Evolutionary conservation across 1,284 basidiomycete species (phyloP), one percentile per base, ranked within the genome.

Genomic region (Phaffia rhodozyma): DNA sequence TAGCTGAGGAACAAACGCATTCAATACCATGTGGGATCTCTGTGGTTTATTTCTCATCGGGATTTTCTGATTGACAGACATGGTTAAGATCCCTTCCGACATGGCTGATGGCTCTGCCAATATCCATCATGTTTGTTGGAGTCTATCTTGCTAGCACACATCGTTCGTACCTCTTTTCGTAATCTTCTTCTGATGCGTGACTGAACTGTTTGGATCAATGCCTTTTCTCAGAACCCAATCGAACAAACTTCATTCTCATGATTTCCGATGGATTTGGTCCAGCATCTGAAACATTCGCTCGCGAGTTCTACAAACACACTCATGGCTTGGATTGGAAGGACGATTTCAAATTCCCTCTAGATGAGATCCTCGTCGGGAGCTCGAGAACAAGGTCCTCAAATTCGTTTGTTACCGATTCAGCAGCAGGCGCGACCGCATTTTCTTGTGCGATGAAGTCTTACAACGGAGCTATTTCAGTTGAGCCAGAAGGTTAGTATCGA

Each of bases 341-440:
- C 38, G 62, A 59, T 34, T 53, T 53, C 32, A 64, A 70, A 60
- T 65, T 74, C 30, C 69, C 72, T 4, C 68, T 72, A 18, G 73
- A 74, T 67, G 70, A 70, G 51, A 58, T 70, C 47, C 69, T 71
- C 9, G 69, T 74, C 51, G 73, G 73, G 49, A 68, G 38, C 13
- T 43, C 38, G 13, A 43, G 38, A 21, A 73, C 73, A 5, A 66
- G 73, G 9, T 68, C 73, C 1, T 70, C 70, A 60, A 66, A 73
- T 63, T 71, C 70, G 30, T 68, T 73, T 43, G 72, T 75, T n/a
- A 74, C 73, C 50, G 73, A 75, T 67, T 72, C 70, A n/a, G 72
- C 73, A 18, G 73, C 73, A 3, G 68, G 67, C 1, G 73, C 70
- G 0, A 75, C 73, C 9, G 73, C 73, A 30, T 75, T 72, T 59